phyloP scores from a whole-genome alignment of 2,329 filamentous ascomycete species.

The Chalaropsis ovoidea region DNA sequence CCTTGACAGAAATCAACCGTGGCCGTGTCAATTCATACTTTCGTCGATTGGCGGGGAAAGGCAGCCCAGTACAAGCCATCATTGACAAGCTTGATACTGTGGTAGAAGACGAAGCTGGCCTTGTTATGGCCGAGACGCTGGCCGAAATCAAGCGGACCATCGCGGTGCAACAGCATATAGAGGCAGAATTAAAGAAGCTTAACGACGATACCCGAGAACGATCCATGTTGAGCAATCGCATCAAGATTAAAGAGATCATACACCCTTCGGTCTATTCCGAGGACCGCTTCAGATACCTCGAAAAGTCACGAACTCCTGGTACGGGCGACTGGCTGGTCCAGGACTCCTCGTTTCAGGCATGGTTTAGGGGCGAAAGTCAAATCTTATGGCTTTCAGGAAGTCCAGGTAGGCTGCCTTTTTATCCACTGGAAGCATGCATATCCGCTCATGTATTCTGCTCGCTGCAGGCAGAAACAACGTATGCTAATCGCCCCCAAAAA shows the following conservation, averaged over 20 bases:
- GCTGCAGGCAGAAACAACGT: neutral
- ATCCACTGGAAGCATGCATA: too few species aligned
- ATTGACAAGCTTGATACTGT: slow-evolving; percentile 36
- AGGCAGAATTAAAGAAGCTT: slow-evolving; percentile 32
- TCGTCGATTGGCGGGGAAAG: slow-evolving; percentile 35
- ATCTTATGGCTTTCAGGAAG: slow-evolving; percentile 39
- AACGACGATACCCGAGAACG: slow-evolving; percentile 33
- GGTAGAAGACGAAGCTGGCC: slow-evolving; percentile 35
- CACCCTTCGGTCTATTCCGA: slow-evolving; percentile 37
- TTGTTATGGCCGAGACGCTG: slow-evolving; percentile 39
- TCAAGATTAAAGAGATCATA: slow-evolving; percentile 35
- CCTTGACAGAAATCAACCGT: slow-evolving; percentile 35
- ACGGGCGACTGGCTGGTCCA: slow-evolving; percentile 41
- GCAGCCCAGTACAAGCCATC: slow-evolving; percentile 35
- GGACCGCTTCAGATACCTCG: slow-evolving; percentile 37
- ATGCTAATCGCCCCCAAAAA: neutral
- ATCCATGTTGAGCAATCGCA: slow-evolving; percentile 31
- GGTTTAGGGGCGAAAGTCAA: slow-evolving; percentile 34
- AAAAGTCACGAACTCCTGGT: slow-evolving; percentile 34
- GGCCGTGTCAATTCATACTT: slow-evolving; percentile 38
- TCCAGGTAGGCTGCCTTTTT: slow-evolving; percentile 31
- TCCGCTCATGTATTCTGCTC: neutral
- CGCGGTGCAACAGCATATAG: slow-evolving; percentile 32
- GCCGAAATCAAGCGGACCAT: slow-evolving; percentile 34
- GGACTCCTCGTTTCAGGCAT: slow-evolving; percentile 35